Percentiles rank a stretch among this genome's conserved stretches.
These are phyloP conservation scores for Erodium trifolium DNA, from an alignment of 441 rosid genomes.

Conservation along the genomic window DNA sequence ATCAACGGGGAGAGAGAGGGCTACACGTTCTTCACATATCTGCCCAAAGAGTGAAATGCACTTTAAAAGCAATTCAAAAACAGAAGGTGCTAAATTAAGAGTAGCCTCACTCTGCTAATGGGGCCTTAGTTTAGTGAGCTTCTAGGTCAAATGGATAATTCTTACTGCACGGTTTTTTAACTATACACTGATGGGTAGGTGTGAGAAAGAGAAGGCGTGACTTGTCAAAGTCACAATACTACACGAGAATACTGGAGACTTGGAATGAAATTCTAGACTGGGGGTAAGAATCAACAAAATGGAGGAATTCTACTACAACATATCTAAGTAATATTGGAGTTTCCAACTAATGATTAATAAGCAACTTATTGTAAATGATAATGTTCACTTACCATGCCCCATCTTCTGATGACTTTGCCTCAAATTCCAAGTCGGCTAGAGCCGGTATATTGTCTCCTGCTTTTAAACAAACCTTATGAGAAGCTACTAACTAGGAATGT, in stretches of 20 bases:
- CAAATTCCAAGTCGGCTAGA: conserved; percentile 41
- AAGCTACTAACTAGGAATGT: conserved; percentile 1
- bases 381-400: conserved; percentile 47
- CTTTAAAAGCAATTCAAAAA: too few species aligned
- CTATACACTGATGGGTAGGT: too few species aligned
- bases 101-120: too few species aligned
- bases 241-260: too few species aligned
- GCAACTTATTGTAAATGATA: background rate
- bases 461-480: conserved; percentile 8
- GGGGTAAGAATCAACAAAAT: background rate
- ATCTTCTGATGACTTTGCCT: conserved; percentile 63
- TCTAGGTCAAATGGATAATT: too few species aligned
- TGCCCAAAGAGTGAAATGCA: too few species aligned
- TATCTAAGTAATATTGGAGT: background rate
- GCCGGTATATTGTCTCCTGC: conserved; percentile 29
- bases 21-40: too few species aligned
- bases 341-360: conserved; percentile 2
- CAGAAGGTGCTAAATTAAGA: too few species aligned
- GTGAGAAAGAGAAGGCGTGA: too few species aligned
- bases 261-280: background rate
- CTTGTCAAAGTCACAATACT: too few species aligned
- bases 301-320: background rate
- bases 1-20: background rate
- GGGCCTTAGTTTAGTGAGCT: too few species aligned
- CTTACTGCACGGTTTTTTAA: too few species aligned